These are phyloP conservation scores for Leccinum obscurum DNA, from an alignment of 768 basidiomycete species.

Conservation along the genomic window DNA sequence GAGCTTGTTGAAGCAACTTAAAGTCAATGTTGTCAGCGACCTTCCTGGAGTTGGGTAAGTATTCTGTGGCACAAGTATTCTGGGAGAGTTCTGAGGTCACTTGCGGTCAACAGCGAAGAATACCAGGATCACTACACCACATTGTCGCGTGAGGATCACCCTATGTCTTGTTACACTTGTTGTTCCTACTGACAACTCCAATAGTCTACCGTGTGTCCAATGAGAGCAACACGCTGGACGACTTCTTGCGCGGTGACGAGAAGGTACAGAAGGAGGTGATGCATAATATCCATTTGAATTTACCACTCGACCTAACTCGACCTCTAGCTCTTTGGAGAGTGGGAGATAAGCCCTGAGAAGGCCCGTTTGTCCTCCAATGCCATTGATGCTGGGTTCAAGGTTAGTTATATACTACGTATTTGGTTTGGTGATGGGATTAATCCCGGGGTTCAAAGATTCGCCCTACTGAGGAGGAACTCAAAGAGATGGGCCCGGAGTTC, in stretches of 20 bases:
- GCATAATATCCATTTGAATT: neutral
- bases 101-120: slow-evolving; percentile 46
- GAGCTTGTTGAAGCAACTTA: slow-evolving; percentile 52
- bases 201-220: slow-evolving; percentile 67
- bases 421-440: neutral
- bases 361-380: slow-evolving; percentile 67
- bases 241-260: slow-evolving; percentile 69
- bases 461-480: slow-evolving; percentile 65
- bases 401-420: slow-evolving; percentile 17
- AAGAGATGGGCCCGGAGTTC: slow-evolving; percentile 80
- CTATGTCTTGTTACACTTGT: neutral
- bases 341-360: slow-evolving; percentile 68
- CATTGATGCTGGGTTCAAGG: slow-evolving; percentile 78
- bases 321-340: slow-evolving; percentile 54
- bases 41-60: slow-evolving; percentile 68
- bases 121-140: slow-evolving; percentile 79
- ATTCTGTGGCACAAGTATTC: neutral
- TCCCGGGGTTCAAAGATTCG: slow-evolving; percentile 48
- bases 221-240: slow-evolving; percentile 61
- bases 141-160: slow-evolving; percentile 47
- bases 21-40: slow-evolving; percentile 64
- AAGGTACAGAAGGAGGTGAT: slow-evolving; percentile 54
- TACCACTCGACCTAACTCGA: neutral
- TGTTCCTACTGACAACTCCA: neutral
- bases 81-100: slow-evolving; percentile 1